Percentiles rank a stretch among this genome's conserved stretches.
These are phyloP conservation scores for Boletellus sp. DNA, from an alignment of 768 basidiomycete genomes.

Conservation along the genomic window DNA sequence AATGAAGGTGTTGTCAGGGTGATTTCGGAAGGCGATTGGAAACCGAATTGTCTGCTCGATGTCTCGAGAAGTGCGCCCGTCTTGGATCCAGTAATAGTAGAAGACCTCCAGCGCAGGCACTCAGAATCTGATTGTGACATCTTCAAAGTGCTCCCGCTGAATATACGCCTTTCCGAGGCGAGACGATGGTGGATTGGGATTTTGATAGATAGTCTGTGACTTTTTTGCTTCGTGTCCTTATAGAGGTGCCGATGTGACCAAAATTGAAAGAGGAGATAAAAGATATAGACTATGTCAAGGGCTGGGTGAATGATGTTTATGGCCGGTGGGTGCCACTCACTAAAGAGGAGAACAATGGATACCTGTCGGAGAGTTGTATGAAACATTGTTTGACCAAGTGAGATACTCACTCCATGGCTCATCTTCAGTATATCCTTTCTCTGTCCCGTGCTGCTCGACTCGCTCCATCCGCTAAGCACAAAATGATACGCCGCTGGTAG, in stretches of 20 bases:
- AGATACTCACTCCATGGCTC: constrained; percentile 46
- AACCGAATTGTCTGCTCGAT: constrained; percentile 6
- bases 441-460: constrained; percentile 31
- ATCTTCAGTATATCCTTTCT: constrained; percentile 42
- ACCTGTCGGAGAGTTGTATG: constrained; percentile 30
- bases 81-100: constrained; percentile 11
- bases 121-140: constrained; percentile 20
- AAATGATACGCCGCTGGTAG: constrained; percentile 80
- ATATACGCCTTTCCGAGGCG: constrained; percentile 22
- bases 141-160: constrained; percentile 23
- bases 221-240: constrained; percentile 45
- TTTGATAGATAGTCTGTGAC: constrained; percentile 35
- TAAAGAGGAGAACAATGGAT: constrained; percentile 51
- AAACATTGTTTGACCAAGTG: neutral
- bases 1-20: constrained; percentile 19
- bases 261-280: constrained; percentile 53
- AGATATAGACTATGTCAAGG: constrained; percentile 42
- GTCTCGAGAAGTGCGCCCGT: constrained; percentile 4
- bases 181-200: constrained; percentile 29
- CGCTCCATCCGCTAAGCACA: constrained; percentile 31
- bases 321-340: constrained; percentile 29
- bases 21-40: constrained; percentile 26
- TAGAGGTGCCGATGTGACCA: constrained; percentile 56
- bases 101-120: constrained; percentile 14
- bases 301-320: neutral